These are phyloP conservation scores for Hericium erinaceus DNA, from an alignment of 768 basidiomycete species.

Conservation along the genomic window DNA sequence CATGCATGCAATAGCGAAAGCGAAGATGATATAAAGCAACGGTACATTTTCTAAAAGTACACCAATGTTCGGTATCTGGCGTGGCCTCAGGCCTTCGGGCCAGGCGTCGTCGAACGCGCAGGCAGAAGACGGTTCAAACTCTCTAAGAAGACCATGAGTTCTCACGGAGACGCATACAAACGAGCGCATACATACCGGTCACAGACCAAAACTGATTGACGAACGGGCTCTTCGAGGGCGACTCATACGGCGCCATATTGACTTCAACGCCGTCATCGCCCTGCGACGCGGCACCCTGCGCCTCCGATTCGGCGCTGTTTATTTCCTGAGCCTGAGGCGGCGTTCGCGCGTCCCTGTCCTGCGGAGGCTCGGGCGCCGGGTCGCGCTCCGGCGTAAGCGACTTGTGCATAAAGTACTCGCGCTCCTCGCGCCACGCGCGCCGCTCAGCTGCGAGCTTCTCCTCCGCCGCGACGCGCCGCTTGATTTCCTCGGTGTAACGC, in stretches of 20 bases:
- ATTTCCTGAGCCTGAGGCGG: too few species aligned
- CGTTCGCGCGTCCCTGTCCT: too few species aligned
- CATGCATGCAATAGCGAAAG: too few species aligned
- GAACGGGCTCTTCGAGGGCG: not conserved
- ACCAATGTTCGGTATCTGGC: too few species aligned
- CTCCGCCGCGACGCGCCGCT: conserved; percentile 24
- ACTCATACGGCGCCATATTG: not conserved
- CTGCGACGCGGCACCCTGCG: not conserved
- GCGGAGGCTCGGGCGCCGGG: too few species aligned
- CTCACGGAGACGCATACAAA: not conserved
- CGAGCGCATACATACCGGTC: not conserved
- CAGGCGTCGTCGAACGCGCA: too few species aligned
- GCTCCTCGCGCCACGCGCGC: not conserved
- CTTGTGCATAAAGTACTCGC: too few species aligned
- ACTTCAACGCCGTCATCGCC: not conserved
- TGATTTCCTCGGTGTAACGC: conserved; percentile 22
- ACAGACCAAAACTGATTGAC: not conserved
- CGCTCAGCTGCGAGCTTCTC: conserved; percentile 7
- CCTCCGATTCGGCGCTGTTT: too few species aligned
- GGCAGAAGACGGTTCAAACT: not conserved
- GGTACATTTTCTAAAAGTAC: too few species aligned
- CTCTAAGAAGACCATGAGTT: not conserved
- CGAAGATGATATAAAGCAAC: too few species aligned
- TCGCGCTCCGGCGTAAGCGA: too few species aligned
- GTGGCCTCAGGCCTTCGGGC: too few species aligned